These are phyloP conservation scores for Cyberlindnera amylophila DNA, from an alignment of 805 yeast genomes.

Conservation along the genomic window DNA sequence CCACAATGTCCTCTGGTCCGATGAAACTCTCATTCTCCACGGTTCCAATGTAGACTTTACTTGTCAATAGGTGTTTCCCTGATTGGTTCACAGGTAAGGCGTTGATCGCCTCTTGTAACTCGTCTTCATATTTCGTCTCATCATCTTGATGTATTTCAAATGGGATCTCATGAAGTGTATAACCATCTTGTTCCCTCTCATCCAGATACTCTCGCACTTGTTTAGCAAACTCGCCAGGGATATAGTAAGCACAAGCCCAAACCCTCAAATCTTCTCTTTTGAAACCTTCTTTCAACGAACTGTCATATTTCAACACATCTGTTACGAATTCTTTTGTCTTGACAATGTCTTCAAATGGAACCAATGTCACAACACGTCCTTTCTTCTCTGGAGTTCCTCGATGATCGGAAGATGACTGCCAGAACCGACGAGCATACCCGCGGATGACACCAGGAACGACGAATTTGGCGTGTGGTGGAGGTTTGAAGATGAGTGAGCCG, in stretches of 20 bases:
- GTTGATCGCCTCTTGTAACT: slow-evolving; percentile 8
- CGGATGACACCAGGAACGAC: slow-evolving; percentile 67
- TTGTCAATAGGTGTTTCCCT: slow-evolving; percentile 43
- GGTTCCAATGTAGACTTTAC: slow-evolving; percentile 80
- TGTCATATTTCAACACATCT: slow-evolving; percentile 36
- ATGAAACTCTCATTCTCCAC: slow-evolving; percentile 75
- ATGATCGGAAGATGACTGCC: slow-evolving; percentile 91
- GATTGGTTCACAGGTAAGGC: slow-evolving; percentile 30
- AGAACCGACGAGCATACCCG: slow-evolving; percentile 79
- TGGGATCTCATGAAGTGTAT: slow-evolving; percentile 61
- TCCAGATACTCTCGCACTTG: slow-evolving; percentile 70
- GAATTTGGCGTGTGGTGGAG: slow-evolving; percentile 69
- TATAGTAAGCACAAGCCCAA: slow-evolving; percentile 83
- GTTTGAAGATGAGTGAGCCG: slow-evolving; percentile 86
- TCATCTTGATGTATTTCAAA: slow-evolving; percentile 45
- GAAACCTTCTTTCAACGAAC: slow-evolving; percentile 23
- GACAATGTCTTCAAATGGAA: slow-evolving; percentile 54
- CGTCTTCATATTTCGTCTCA: slow-evolving; percentile 2
- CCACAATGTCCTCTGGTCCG: slow-evolving; percentile 66
- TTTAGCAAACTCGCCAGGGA: slow-evolving; percentile 57
- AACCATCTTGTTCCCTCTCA: slow-evolving; percentile 86
- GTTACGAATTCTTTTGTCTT: slow-evolving; percentile 36
- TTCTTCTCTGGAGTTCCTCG: slow-evolving; percentile 84
- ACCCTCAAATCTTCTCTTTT: slow-evolving; percentile 46
- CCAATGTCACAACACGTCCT: slow-evolving; percentile 83